Base-by-base conservation (phyloP, 176 grass and related monocot species). In the Triticum dicoccoides region DNA sequence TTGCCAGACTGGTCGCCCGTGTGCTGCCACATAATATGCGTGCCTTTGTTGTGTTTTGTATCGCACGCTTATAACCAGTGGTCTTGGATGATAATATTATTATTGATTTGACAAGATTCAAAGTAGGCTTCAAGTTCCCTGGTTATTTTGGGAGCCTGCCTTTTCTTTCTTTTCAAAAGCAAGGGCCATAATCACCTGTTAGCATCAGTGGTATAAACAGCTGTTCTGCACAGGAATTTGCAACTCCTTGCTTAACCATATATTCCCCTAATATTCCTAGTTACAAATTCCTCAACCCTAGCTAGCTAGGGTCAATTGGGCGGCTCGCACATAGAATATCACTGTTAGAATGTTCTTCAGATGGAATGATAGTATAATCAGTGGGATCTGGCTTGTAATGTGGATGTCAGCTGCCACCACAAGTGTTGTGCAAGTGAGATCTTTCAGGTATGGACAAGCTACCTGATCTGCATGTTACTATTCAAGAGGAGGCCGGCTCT, bases 211-310 rank as follows among this genome's bases (percentile, higher is more conserved):
- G 76, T 7, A 18, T 78, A 82, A 54, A 65, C 65, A 87, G 73
- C 65, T 83, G 73, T 73, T 38, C 15, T 44, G 84, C 84, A 83
- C 17, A 86, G 11, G 11, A 39, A 17, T n/a, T 51, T 62, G 37
- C 67, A 71, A 62, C 42, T 39, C 66, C 27, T 49, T 8, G 10
- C 63, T 37, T 68, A 64, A 52, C 32, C 67, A 59, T 82, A 67
- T 76, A 54, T 45, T 76, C 68, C 12, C 27, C 58, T 82, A 87
- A 91, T 82, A 91, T 91, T 91, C 85, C 85, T 84, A 69, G 81
- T 69, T 32, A 75, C 67, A 81, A 85, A 85, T 88, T 87, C 69
- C 69, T 54, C 76, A 75, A 69, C 65, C 62, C 69, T 49, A 80
- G 23, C 69, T 49, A 80, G 23, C 17, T 74, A 23, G 23, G 41